phyloP scores from a whole-genome alignment of 2,329 filamentous ascomycete genomes.

The Aspergillus flavus region DNA sequence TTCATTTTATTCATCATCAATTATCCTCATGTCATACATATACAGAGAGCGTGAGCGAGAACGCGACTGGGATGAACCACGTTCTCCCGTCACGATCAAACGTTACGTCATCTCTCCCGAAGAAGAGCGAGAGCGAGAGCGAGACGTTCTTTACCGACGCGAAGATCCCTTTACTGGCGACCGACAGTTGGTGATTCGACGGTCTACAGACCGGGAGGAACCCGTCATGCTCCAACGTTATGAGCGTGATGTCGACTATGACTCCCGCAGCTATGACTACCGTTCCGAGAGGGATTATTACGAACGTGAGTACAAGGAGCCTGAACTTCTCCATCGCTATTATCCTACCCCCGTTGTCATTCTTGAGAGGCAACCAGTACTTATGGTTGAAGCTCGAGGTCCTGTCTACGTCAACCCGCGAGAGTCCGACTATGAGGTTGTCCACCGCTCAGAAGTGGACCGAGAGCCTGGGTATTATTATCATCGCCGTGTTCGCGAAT shows the following conservation, averaged over 20 bases:
- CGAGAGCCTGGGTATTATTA: slow-evolving; percentile 65
- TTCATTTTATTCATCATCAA: background rate
- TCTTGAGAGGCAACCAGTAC: slow-evolving; percentile 57
- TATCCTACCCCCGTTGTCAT: slow-evolving; percentile 56
- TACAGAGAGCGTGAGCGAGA: slow-evolving; percentile 45
- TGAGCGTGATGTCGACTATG: slow-evolving; percentile 49
- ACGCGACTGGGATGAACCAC: slow-evolving; percentile 46
- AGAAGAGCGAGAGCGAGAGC: slow-evolving; percentile 41
- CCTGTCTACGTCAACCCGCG: slow-evolving; percentile 52
- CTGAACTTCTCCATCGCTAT: slow-evolving; percentile 52
- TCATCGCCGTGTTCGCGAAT: slow-evolving; percentile 58
- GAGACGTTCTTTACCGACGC: slow-evolving; percentile 30
- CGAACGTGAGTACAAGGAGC: slow-evolving; percentile 44
- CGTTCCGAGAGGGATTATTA: slow-evolving; percentile 49
- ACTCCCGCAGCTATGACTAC: slow-evolving; percentile 48
- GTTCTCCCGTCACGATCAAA: slow-evolving; percentile 53
- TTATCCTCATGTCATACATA: slow-evolving; percentile 32
- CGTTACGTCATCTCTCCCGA: slow-evolving; percentile 56
- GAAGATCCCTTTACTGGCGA: slow-evolving; percentile 37
- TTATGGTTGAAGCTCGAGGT: slow-evolving; percentile 56
- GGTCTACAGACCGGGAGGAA: slow-evolving; percentile 50
- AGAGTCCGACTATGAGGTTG: slow-evolving; percentile 62
- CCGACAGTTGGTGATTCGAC: slow-evolving; percentile 49
- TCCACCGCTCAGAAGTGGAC: slow-evolving; percentile 60
- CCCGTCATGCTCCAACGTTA: slow-evolving; percentile 48